These are phyloP conservation scores for Hymenoscyphus fructigenus DNA, from an alignment of 2,329 filamentous ascomycete genomes.

Conservation along the genomic window DNA sequence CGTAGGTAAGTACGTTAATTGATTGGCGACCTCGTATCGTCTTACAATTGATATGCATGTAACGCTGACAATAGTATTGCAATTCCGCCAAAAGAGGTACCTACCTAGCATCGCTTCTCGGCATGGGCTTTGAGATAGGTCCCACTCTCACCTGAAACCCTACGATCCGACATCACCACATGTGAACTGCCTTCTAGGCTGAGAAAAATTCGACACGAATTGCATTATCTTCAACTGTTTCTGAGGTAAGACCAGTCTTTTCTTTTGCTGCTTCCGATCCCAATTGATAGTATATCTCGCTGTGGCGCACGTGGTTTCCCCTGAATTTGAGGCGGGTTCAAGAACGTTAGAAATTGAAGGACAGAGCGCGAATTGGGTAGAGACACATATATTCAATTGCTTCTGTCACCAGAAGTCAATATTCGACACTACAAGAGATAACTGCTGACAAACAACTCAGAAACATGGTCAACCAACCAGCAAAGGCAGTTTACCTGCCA, in stretches of 20 bases:
- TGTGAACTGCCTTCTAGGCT: background rate
- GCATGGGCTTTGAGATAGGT: background rate
- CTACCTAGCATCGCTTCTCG: background rate
- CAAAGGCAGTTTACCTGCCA: slow-evolving; percentile 7
- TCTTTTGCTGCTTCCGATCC: background rate
- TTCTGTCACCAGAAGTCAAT: background rate
- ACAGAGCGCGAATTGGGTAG: background rate
- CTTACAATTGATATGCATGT: too few relatives aligned
- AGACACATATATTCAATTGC: background rate
- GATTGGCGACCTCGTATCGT: too few relatives aligned
- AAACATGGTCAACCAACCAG: background rate
- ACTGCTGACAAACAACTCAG: background rate
- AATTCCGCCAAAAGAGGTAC: background rate
- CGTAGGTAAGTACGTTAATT: too few relatives aligned
- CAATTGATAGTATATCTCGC: background rate
- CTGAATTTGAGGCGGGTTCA: background rate
- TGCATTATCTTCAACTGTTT: background rate
- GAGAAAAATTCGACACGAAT: background rate
- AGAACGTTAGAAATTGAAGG: background rate
- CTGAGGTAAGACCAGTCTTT: background rate
- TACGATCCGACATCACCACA: background rate
- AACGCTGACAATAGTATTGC: too few relatives aligned
- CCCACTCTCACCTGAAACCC: background rate
- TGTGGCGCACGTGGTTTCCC: background rate
- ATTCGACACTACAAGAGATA: background rate